These are phyloP conservation scores for Globisporangium okanoganense DNA, from an alignment of 352 stramenopile species.

Conservation along the genomic window DNA sequence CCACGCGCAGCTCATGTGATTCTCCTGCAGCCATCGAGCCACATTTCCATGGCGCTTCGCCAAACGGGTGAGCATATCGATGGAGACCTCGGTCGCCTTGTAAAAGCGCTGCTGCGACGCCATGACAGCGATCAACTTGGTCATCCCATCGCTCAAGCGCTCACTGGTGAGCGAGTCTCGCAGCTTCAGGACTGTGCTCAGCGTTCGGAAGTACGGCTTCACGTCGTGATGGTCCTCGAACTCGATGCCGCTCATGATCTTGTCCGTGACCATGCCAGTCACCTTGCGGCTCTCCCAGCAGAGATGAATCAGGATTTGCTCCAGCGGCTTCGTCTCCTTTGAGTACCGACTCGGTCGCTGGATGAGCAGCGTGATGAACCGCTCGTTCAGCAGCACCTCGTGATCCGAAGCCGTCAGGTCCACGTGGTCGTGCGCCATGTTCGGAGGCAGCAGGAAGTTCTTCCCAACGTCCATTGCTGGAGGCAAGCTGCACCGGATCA, in stretches of 20 bases:
- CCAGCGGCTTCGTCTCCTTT: slow-evolving; percentile 74
- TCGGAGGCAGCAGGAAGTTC: slow-evolving; percentile 36
- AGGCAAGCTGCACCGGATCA: slow-evolving; percentile 66
- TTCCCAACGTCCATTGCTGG: slow-evolving; percentile 63
- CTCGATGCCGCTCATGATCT: slow-evolving; percentile 74
- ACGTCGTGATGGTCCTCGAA: slow-evolving; percentile 81
- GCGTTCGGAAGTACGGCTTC: slow-evolving; percentile 86
- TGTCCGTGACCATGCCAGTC: slow-evolving; percentile 53
- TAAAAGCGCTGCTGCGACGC: slow-evolving; percentile 83
- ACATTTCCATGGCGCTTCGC: slow-evolving; percentile 73
- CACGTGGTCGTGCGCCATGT: slow-evolving; percentile 70
- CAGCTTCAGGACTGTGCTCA: slow-evolving; percentile 78
- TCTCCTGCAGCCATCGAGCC: slow-evolving; percentile 58
- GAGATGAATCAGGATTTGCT: slow-evolving; percentile 74
- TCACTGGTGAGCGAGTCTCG: slow-evolving; percentile 60
- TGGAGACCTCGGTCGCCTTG: slow-evolving; percentile 81
- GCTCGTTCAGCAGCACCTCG: slow-evolving; percentile 67
- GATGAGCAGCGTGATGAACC: slow-evolving; percentile 71
- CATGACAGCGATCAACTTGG: slow-evolving; percentile 70
- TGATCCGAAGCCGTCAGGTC: slow-evolving; percentile 54
- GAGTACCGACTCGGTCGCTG: slow-evolving; percentile 72
- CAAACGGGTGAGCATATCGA: slow-evolving; percentile 83
- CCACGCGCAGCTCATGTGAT: slow-evolving; percentile 66
- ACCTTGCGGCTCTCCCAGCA: slow-evolving; percentile 74
- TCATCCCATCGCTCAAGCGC: slow-evolving; percentile 66